phyloP scores from a whole-genome alignment of 2,329 filamentous ascomycete genomes.

The Eutypa lata region DNA sequence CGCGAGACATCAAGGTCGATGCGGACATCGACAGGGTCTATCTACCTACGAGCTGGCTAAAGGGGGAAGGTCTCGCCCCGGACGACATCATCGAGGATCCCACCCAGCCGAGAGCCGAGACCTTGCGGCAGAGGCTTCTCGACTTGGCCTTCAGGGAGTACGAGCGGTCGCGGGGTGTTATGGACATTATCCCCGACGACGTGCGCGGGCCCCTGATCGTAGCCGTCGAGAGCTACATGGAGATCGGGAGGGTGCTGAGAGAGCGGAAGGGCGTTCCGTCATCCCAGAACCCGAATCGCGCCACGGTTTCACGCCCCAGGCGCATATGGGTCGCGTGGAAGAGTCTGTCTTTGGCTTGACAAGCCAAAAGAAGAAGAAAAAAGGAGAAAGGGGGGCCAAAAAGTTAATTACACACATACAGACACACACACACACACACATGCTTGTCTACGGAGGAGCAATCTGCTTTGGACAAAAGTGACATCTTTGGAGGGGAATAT shows the following conservation, averaged over 20 bases:
- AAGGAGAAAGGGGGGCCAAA: background rate
- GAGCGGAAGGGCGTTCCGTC: constrained; percentile 25
- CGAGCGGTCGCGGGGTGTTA: constrained; percentile 48
- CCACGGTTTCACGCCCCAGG: constrained; percentile 26
- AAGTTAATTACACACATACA: too few relatives aligned
- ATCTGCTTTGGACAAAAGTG: too few relatives aligned
- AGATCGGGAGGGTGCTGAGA: constrained; percentile 64
- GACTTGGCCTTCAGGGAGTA: constrained; percentile 61
- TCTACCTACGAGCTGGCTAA: constrained; percentile 62
- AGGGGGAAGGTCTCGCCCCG: constrained; percentile 51
- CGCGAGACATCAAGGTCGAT: constrained; percentile 68
- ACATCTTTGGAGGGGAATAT: too few relatives aligned
- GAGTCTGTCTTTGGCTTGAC: constrained; percentile 16
- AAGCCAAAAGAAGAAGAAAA: too few relatives aligned
- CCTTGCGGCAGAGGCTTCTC: constrained; percentile 52
- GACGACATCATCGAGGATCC: constrained; percentile 53
- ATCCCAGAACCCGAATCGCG: constrained; percentile 19
- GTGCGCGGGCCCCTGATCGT: constrained; percentile 63
- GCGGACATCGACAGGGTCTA: constrained; percentile 66
- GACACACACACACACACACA: too few relatives aligned
- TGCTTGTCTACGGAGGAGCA: too few relatives aligned
- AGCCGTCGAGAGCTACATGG: constrained; percentile 73
- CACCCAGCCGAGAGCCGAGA: constrained; percentile 41
- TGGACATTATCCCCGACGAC: constrained; percentile 58
- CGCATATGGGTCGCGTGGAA: constrained; percentile 32